Base-by-base conservation (phyloP, 2,329 filamentous ascomycete genomes). In the Aspergillus unguis region DNA sequence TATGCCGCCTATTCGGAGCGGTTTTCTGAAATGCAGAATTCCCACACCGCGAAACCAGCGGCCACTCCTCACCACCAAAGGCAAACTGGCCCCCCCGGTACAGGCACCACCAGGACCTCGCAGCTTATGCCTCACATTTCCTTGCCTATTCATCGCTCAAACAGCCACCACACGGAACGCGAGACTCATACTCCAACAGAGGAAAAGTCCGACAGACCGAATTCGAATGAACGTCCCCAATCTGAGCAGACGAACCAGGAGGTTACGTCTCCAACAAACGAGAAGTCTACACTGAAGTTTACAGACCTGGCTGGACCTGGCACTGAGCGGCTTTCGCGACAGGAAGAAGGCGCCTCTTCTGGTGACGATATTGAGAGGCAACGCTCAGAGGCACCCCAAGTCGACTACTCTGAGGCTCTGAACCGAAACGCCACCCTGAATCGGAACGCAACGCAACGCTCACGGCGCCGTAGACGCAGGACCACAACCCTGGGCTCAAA, bases 1-100 rank as follows among this genome's bases (percentile, higher is more conserved):
- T 95, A 88, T 65, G 80, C 83, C 49, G 80, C 85, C 4, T 97
- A 96, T 68, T 80, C 81, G 17, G 84, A 87, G 60, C 83, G 85
- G 42, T 96, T 99, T 76, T 81, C 83, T 51, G 85, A 87, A 62
- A 71, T 81, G 62, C 71, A 89, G 77, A 86, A 68, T 62, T 77
- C 68, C 70, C 79, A 68, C 57, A 76, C 66, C 70, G 79, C 70
- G 53, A 71, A 77, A 35, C 17, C 17, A 17, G 73, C 77, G 54
- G 74, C 79, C 36, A 72, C 75, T 5, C 71, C 73, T 2, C 71
- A 73, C n/a, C 74, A 77, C 55, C 75, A 66, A 45, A 62, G 61
- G 46, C 68, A 64, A 50, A 74, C 64, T 43, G 71, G 71, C 6
- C 69, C 73, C 26, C 67, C 74, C 11, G 73, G 73, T 31, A 58